These are phyloP conservation scores for Dryas alaskensis DNA, from an alignment of 306 rosid species.

Conservation along the genomic window DNA sequence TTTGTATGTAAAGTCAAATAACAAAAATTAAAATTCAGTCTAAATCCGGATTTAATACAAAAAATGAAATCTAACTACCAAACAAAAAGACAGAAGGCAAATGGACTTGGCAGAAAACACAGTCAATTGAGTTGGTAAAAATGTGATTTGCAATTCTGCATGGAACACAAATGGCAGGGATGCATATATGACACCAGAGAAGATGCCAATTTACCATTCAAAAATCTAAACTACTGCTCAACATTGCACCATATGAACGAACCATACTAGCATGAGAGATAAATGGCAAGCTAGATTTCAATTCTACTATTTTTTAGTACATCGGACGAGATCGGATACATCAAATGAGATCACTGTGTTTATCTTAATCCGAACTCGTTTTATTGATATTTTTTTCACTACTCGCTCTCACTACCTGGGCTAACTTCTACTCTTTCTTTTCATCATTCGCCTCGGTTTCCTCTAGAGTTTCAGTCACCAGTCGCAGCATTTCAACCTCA, in stretches of 20 bases:
- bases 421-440: not conserved
- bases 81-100: not conserved
- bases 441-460: not conserved
- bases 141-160: not conserved
- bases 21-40: no score
- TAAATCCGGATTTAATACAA: no score
- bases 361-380: no score
- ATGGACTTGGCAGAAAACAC: not conserved
- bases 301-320: not conserved
- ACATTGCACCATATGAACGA: no score
- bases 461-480: conserved; percentile 15
- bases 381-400: no score
- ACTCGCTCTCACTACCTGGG: no score
- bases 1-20: no score
- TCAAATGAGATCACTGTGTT: no score
- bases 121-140: conserved; percentile 5
- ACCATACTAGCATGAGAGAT: not conserved
- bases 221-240: no score
- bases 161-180: conserved; percentile 6
- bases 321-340: not conserved
- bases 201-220: no score
- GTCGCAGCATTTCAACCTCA: conserved; percentile 25
- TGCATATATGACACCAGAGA: no score
- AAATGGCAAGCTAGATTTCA: not conserved
- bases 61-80: no score